Evolutionary conservation across 768 basidiomycete genomes (phyloP).

Genomic region (Leccinum variicolor): DNA sequence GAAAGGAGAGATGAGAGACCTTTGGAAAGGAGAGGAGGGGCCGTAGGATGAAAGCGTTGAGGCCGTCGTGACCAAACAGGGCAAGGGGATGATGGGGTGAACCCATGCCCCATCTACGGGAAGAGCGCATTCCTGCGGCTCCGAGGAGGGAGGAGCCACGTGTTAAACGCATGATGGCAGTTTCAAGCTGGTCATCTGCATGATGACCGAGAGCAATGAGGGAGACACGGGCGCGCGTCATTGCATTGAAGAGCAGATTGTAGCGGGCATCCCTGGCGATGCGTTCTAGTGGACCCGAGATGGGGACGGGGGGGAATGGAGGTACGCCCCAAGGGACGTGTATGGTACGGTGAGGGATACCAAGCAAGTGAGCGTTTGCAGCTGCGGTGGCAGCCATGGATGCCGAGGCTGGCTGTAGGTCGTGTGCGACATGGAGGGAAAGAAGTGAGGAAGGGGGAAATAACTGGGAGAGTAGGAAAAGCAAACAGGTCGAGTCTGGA

Average conservation of each 20-base stretch:
- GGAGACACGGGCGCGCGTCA: conserved; percentile 37
- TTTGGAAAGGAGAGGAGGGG: conserved; percentile 69
- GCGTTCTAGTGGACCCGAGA: conserved; percentile 46
- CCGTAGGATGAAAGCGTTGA: conserved; percentile 67
- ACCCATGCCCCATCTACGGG: conserved; percentile 82
- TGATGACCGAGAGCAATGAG: conserved; percentile 72
- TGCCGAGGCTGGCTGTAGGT: conserved; percentile 55
- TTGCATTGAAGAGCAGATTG: conserved; percentile 43
- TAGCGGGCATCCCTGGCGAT: conserved; percentile 60
- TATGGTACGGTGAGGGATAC: conserved; percentile 44
- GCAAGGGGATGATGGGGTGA: conserved; percentile 27
- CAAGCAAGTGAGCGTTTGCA: conserved; percentile 38
- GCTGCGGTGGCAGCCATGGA: conserved; percentile 53
- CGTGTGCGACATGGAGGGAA: conserved; percentile 69
- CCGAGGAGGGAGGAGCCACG: conserved; percentile 55
- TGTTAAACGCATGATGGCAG: conserved; percentile 65
- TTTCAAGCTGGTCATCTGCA: conserved; percentile 82
- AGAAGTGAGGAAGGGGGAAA: conserved; percentile 34
- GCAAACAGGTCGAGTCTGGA: conserved; percentile 76
- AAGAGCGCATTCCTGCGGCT: conserved; percentile 62
- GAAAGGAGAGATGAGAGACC: conserved; percentile 35
- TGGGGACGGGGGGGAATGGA: conserved; percentile 50
- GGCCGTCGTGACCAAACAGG: conserved; percentile 51
- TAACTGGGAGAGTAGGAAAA: conserved; percentile 59
- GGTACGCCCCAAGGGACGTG: conserved; percentile 56